Base-by-base conservation (phyloP, 768 basidiomycete genomes). In the Tricholoma furcatifolium region DNA sequence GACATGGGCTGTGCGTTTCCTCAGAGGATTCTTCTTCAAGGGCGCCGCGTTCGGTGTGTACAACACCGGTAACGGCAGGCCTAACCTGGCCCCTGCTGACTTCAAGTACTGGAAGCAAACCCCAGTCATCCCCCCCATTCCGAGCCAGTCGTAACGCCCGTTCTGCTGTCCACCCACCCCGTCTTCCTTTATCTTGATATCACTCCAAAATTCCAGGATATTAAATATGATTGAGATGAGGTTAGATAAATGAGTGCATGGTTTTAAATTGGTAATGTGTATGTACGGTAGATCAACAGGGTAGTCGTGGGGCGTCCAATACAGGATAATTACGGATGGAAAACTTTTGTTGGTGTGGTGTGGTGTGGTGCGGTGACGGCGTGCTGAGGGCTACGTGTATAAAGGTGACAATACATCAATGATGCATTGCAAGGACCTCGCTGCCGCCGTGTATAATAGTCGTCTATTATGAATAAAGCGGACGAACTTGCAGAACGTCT, bases 41-140 rank as follows among this genome's bases (percentile, higher is more conserved):
- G 73, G 72, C 2, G 59, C 69, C 14, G 58, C 70, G 2, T 73
- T 73, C 41, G 72, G 68, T 1, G 53, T 70, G 6, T 75, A 75
- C 55, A 72, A 68, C 52, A 72, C 72, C 0, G 72, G 73, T 17
- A 72, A 68, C 47, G 71, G 70, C 9, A 69, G 63, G 50, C 71
- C 72, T 0, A 71, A 63, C 41, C 58, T 72, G 17, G 55, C 58
- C 6, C 67, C 64, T 8, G 72, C 73, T 0, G 68, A 71, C 50
- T 74, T 75, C 47, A 62, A 57, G 35, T 73, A 71, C 48, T 71
- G 71, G 70, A 65, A 68, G 36, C 73, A 74, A 60, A 64, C 56
- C 0, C 60, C 59, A n/a, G 38, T n/a, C 23, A 42, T 39, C 18
- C 14, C 20, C 4, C 4, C 40, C 31, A 12, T n/a, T 36, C 7